A percentile compares a stretch with the other conserved stretches of the same genome.
Conservation (phyloP, 495 filamentous ascomycete genomes). For the Aspergillus haitiensis region DNA sequence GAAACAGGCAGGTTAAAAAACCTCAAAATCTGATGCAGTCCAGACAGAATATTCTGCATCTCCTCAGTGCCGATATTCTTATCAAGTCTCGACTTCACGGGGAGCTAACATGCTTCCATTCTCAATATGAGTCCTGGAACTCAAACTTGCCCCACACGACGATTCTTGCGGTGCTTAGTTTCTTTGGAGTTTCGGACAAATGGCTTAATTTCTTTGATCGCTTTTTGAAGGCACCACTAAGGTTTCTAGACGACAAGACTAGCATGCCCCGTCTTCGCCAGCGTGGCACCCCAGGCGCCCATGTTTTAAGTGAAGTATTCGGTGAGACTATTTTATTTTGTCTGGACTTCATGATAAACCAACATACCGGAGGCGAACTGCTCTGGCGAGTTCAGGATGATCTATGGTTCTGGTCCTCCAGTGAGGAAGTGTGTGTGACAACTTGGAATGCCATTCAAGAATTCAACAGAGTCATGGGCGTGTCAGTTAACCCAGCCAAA, state of each 20-base stretch:
- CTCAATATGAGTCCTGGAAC: conserved; percentile 17
- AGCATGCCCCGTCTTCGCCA: conserved; percentile 13
- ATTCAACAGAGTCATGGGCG: conserved; percentile 18
- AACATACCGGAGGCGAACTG: conserved; percentile 12
- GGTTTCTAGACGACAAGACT: conserved; percentile 14
- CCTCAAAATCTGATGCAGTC: conserved; percentile 16
- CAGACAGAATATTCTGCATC: conserved; percentile 20
- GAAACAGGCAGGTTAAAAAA: background rate
- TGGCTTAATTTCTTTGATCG: conserved; percentile 16
- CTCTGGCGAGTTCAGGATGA: conserved; percentile 23
- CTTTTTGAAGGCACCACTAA: conserved; percentile 14
- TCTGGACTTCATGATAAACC: conserved; percentile 20
- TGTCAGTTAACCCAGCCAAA: conserved; percentile 2
- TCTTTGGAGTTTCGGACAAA: conserved; percentile 19
- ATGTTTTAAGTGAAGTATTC: conserved; percentile 20
- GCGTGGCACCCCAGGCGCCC: conserved; percentile 15
- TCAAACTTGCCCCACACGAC: conserved; percentile 13
- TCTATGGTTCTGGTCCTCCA: conserved; percentile 21
- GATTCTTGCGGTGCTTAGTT: conserved; percentile 11
- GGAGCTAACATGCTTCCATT: conserved; percentile 19
- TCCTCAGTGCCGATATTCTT: conserved; percentile 14
- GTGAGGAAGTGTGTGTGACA: conserved; percentile 8
- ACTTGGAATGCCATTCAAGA: conserved; percentile 14
- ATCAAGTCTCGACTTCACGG: conserved; percentile 18
- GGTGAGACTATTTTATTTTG: conserved; percentile 20